A percentile compares a stretch with the other conserved stretches of the same genome.
phyloP scores from a whole-genome alignment of 768 basidiomycete genomes.

The Phaeotremella fagi region DNA sequence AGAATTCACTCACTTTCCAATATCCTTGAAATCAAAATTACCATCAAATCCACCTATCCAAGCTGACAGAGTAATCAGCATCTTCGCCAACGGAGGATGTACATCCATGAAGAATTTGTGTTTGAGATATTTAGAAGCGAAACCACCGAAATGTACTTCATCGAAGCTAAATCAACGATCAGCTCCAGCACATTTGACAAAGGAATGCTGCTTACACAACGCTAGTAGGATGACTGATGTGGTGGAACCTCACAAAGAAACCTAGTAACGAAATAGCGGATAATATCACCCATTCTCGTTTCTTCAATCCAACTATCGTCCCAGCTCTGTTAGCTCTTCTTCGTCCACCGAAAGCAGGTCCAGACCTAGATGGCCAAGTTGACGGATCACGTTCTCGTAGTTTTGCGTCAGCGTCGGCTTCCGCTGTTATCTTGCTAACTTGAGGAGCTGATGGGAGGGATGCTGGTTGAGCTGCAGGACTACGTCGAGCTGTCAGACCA shows the following conservation, averaged over 20 bases:
- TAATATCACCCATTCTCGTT: conserved; percentile 32
- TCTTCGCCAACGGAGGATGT: conserved; percentile 92
- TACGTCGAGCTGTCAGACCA: background rate
- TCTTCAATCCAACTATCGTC: conserved; percentile 19
- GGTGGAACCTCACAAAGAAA: conserved; percentile 73
- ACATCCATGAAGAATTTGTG: conserved; percentile 72
- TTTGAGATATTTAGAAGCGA: conserved; percentile 89
- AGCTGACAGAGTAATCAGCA: conserved; percentile 86
- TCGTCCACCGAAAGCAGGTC: conserved; percentile 19
- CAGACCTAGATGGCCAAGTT: background rate
- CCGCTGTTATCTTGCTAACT: conserved; percentile 4
- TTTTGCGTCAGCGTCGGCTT: conserved; percentile 31
- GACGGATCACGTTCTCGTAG: conserved; percentile 14
- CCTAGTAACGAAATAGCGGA: conserved; percentile 55
- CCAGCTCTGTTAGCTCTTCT: conserved; percentile 5
- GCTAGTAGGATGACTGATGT: conserved; percentile 76
- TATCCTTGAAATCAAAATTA: conserved; percentile 94
- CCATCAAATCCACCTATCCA: conserved; percentile 86
- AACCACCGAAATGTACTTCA: conserved; percentile 98
- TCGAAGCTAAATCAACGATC: conserved; percentile 66
- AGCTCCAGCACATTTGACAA: background rate
- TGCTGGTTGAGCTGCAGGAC: conserved; percentile 4
- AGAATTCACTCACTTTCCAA: conserved; percentile 67
- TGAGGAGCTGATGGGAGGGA: conserved; percentile 2
- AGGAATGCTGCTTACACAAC: conserved; percentile 70